Evolutionary conservation across 495 filamentous ascomycete genomes (phyloP), one percentile per base, ranked within the genome.

Genomic region (Daldinia grandis): DNA sequence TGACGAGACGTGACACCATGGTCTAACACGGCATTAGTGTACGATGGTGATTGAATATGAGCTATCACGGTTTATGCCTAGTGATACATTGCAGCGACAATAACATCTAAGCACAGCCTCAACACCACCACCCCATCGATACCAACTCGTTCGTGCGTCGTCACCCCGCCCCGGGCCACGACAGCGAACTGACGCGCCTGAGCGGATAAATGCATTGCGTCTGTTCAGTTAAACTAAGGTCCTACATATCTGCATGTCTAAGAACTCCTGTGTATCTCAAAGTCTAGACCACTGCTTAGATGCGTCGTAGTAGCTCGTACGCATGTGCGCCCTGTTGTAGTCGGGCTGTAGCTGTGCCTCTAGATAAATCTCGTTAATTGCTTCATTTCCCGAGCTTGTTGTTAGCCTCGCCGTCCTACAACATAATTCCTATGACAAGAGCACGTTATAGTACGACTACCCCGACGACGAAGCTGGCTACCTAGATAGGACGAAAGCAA

Each of bases 131-230:
- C 37, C 51, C 60, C 65, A 62, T 62, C 58, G 37, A 60, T 50
- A 58, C 31, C 35, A 30, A 10, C 35, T 49, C 53, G 37, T 63
- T 35, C 50, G 58, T 62, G 57, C 38, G 35, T 35, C 37, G 42
- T 54, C 44, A 42, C 50, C 57, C 65, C 65, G 50, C 65, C 55
- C 35, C 65, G 70, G 61, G 47, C 40, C 65, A 62, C 62, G 61
- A 37, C 65, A 73, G 60, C 50, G 62, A 73, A 55, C 65, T 50
- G 70, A 73, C 44, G 57, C 37, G 53, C 30, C 47, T 62, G n/a
- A 3, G 35, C 70, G 70, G 70, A 50, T 68, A 64, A 51, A 33
- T 56, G 56, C 64, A 64, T 61, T 62, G 55, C 61, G 35, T 64
- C 57, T 72, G 27, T 49, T 58, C 30, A 51, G 28, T 31, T 58